Evolutionary conservation across 1,139 yeast genomes (phyloP).

Genomic region (Yamadazyma siamensis): DNA sequence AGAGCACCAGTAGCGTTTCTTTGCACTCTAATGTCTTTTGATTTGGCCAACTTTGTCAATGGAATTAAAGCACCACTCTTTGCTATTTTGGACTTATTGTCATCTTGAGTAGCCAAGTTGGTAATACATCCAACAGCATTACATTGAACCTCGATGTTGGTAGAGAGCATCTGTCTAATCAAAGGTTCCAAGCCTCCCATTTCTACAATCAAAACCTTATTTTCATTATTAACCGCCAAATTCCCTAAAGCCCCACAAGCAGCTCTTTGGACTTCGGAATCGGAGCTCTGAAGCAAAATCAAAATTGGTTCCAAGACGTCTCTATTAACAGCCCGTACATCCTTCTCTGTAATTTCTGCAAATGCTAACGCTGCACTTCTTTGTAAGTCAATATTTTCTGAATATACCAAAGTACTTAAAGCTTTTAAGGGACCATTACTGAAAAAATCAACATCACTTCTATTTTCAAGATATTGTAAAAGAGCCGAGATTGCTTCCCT

Average conservation of each 20-base stretch:
- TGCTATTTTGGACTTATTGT: slow-evolving; percentile 92
- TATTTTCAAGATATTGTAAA: slow-evolving; percentile 81
- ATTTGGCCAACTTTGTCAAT: slow-evolving; percentile 86
- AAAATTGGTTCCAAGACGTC: slow-evolving; percentile 93
- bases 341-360: slow-evolving; percentile 97
- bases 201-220: slow-evolving; percentile 88
- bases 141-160: slow-evolving; percentile 97
- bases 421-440: slow-evolving; percentile 89
- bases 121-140: slow-evolving; percentile 99
- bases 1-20: slow-evolving; percentile 98
- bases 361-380: slow-evolving; percentile 97
- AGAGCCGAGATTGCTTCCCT: slow-evolving; percentile 92
- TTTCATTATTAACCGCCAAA: slow-evolving; percentile 93
- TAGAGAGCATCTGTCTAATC: slow-evolving; percentile 95
- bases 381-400: slow-evolving; percentile 91
- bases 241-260: slow-evolving; percentile 99
- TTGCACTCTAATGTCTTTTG: slow-evolving; percentile 93
- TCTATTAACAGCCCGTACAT: slow-evolving; percentile 82
- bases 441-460: slow-evolving; percentile 85
- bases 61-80: slow-evolving; percentile 96
- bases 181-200: slow-evolving; percentile 98
- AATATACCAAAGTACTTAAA: slow-evolving; percentile 85
- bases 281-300: slow-evolving; percentile 79
- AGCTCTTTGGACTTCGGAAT: slow-evolving; percentile 94
- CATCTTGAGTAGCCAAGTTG: slow-evolving; percentile 97